Evolutionary conservation across 305 asterid genomes (phyloP).

Genomic region (Solanum hybrid): DNA sequence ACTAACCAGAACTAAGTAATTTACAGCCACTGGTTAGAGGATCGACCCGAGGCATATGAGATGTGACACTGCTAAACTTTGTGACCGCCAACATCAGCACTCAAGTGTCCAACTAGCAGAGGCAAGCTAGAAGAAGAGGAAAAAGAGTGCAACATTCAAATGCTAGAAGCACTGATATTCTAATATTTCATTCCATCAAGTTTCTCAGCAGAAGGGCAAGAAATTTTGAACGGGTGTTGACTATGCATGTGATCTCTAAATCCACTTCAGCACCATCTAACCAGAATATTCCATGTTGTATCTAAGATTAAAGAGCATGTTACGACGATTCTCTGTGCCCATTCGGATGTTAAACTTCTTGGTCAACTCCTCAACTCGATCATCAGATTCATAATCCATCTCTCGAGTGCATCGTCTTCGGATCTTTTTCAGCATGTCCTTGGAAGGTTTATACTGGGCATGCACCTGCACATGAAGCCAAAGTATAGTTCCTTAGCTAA

Average conservation of each 20-base stretch:
- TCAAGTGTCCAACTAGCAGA: not conserved
- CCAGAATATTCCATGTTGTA: constrained; percentile 19
- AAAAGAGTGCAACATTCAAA: not conserved
- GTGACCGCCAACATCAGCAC: not conserved
- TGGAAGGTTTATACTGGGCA: constrained; percentile 54
- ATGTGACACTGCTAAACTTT: not conserved
- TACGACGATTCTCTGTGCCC: constrained; percentile 51
- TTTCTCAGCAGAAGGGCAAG: not conserved
- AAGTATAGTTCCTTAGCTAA: not conserved
- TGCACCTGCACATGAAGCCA: constrained; percentile 31
- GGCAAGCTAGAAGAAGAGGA: not conserved
- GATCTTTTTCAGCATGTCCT: constrained; percentile 55
- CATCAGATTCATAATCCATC: constrained; percentile 50
- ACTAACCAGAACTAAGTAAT: not conserved
- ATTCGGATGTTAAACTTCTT: constrained; percentile 26
- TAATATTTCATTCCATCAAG: not conserved
- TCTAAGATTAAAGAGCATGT: constrained; percentile 39
- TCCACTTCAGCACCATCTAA: not conserved
- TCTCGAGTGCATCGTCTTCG: constrained; percentile 70
- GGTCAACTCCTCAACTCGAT: constrained; percentile 35
- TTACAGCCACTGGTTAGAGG: not conserved
- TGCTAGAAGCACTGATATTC: not conserved
- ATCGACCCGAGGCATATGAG: not conserved
- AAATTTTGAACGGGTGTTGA: not conserved
- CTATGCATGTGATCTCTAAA: not conserved